These are phyloP conservation scores for Trichosporon coremiiforme DNA, from an alignment of 1,284 basidiomycete species.

Conservation along the genomic window DNA sequence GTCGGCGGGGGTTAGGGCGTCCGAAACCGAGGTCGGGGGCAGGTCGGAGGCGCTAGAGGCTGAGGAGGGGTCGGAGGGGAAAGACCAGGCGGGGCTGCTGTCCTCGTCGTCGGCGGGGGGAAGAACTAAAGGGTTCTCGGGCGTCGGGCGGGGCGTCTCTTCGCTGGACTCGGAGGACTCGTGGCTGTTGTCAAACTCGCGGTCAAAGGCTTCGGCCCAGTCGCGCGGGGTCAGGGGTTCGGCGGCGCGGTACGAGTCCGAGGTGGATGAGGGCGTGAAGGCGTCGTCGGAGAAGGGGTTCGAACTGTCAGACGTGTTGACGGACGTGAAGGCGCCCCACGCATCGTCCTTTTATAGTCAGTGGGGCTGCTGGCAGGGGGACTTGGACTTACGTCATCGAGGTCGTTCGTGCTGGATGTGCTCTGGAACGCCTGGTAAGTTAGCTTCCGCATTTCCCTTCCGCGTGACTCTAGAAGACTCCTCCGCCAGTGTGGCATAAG, in stretches of 20 bases:
- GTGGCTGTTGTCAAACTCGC: conserved; percentile 37
- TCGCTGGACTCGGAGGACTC: conserved; percentile 26
- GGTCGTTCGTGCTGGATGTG: conserved; percentile 33
- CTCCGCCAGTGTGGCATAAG: neutral
- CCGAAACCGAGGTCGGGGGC: conserved; percentile 33
- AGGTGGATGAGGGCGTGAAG: conserved; percentile 31
- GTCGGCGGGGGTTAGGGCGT: neutral
- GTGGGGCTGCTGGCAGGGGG: neutral
- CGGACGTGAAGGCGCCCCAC: conserved; percentile 52
- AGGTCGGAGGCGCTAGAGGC: conserved; percentile 46
- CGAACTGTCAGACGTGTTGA: conserved; percentile 26
- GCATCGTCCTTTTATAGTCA: conserved; percentile 38
- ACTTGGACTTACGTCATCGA: conserved; percentile 33
- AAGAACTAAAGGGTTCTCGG: conserved; percentile 20
- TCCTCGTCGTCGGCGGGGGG: conserved; percentile 26
- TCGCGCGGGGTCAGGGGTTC: conserved; percentile 48
- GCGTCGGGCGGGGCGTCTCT: neutral
- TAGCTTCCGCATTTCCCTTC: neutral
- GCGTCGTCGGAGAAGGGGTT: conserved; percentile 54
- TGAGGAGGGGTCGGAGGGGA: conserved; percentile 44
- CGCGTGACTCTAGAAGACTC: neutral
- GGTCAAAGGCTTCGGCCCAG: conserved; percentile 52
- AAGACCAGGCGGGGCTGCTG: conserved; percentile 41
- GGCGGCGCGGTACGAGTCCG: conserved; percentile 23
- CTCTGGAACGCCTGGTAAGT: conserved; percentile 35